phyloP scores from a whole-genome alignment of 2,329 filamentous ascomycete species.

The Bipolaris gigantea region DNA sequence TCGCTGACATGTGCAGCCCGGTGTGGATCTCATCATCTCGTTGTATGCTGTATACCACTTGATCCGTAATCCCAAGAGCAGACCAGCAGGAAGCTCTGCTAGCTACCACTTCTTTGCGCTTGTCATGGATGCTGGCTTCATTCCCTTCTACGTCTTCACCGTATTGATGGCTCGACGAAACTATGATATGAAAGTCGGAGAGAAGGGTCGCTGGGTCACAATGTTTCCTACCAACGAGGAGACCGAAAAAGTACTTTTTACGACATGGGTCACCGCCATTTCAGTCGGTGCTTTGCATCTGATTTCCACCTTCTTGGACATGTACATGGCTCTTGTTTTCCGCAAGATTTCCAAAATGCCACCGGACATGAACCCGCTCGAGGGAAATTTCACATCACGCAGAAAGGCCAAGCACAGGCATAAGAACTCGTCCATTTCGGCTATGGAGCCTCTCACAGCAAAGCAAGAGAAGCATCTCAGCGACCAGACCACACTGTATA shows the following conservation, averaged over 20 bases:
- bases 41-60: constrained; percentile 83
- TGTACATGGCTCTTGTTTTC: constrained; percentile 79
- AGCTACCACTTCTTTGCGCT: constrained; percentile 87
- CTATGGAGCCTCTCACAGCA: constrained; percentile 47
- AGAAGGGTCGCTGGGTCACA: constrained; percentile 65
- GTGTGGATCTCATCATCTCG: constrained; percentile 70
- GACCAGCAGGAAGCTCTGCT: constrained; percentile 77
- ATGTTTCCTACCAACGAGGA: constrained; percentile 61
- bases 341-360: constrained; percentile 78
- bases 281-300: constrained; percentile 69
- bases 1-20: constrained; percentile 59
- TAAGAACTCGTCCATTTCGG: constrained; percentile 61
- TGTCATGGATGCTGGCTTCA: constrained; percentile 68
- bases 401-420: constrained; percentile 68
- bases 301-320: constrained; percentile 68
- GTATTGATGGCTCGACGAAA: constrained; percentile 58
- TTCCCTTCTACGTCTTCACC: constrained; percentile 66
- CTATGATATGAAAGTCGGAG: constrained; percentile 50
- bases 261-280: constrained; percentile 69
- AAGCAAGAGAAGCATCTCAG: constrained; percentile 67
- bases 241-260: constrained; percentile 63
- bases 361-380: constrained; percentile 93
- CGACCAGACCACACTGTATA: constrained; percentile 47
- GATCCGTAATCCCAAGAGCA: constrained; percentile 66
- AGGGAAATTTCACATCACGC: constrained; percentile 78